Evolutionary conservation across 768 basidiomycete genomes (phyloP).

Genomic region (Rhodotorula taiwanensis): DNA sequence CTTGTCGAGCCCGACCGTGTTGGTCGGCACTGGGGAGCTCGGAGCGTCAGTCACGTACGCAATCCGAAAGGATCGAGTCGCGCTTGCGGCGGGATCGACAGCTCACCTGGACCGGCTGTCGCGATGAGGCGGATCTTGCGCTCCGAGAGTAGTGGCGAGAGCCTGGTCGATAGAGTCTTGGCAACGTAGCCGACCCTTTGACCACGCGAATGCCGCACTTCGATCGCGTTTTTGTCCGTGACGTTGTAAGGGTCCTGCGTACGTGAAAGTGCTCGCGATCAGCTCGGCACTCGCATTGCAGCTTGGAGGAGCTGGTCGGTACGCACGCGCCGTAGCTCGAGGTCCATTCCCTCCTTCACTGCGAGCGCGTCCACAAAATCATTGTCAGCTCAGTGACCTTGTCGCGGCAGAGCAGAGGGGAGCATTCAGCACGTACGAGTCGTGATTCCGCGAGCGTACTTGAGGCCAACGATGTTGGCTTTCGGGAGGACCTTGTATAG

Average conservation of each 20-base stretch:
- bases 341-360: slow-evolving; percentile 20
- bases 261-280: no score
- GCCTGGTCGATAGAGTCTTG: neutral
- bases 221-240: slow-evolving; percentile 33
- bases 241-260: slow-evolving; percentile 32
- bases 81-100: neutral
- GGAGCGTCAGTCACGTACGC: accelerated
- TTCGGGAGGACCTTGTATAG: slow-evolving; percentile 11
- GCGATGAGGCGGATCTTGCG: slow-evolving; percentile 8
- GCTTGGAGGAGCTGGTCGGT: no score
- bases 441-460: slow-evolving; percentile 18
- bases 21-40: slow-evolving; percentile 7
- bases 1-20: neutral
- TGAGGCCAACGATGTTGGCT: slow-evolving; percentile 31
- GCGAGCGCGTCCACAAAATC: neutral
- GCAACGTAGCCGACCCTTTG: slow-evolving; percentile 18
- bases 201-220: slow-evolving; percentile 20
- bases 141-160: slow-evolving; percentile 25
- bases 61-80: neutral
- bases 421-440: slow-evolving; percentile 12
- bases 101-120: slow-evolving; percentile 10
- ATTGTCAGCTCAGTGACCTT: neutral
- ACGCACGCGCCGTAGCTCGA: slow-evolving; percentile 27
- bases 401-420: neutral
- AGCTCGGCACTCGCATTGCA: no score